A percentile compares a stretch with the other conserved stretches of the same genome.
phyloP scores from a whole-genome alignment of 192 early-diverging fungal genomes.

The Entophlyctis helioformis region DNA sequence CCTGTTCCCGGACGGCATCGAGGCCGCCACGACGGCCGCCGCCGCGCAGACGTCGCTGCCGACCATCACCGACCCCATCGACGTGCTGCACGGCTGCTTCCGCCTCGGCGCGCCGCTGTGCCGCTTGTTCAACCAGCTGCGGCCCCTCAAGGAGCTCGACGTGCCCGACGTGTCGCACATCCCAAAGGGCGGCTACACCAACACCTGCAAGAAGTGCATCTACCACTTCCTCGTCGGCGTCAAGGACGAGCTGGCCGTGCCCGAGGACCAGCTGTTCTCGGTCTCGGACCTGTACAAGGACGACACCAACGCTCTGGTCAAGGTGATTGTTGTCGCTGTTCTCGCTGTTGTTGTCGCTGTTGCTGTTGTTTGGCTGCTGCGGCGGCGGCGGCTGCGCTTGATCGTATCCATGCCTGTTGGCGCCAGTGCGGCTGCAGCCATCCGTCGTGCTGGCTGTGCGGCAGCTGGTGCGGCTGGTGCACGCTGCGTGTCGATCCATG shows the following conservation, averaged over 20 bases:
- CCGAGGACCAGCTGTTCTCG: constrained; percentile 68
- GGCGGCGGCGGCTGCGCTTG: not conserved
- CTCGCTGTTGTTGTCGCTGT: too few relatives aligned
- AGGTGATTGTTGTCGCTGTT: too few relatives aligned
- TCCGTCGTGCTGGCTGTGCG: too few relatives aligned
- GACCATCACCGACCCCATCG: constrained; percentile 24
- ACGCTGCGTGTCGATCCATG: not conserved
- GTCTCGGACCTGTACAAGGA: constrained; percentile 83
- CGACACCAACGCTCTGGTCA: constrained; percentile 94
- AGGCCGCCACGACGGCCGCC: too few relatives aligned
- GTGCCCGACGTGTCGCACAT: constrained; percentile 23
- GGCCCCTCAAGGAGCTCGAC: constrained; percentile 11
- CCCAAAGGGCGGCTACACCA: constrained; percentile 15
- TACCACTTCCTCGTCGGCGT: constrained; percentile 58
- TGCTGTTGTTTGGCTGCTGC: constrained; percentile 1
- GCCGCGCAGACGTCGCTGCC: constrained; percentile 5
- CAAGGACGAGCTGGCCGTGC: constrained; percentile 54
- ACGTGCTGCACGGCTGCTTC: constrained; percentile 29
- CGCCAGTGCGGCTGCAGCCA: too few relatives aligned
- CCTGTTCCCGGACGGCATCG: constrained; percentile 36
- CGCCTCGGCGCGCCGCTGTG: constrained; percentile 36
- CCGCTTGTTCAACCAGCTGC: constrained; percentile 31
- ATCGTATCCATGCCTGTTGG: not conserved
- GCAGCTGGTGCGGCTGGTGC: too few relatives aligned
- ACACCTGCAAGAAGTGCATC: constrained; percentile 71